Evolutionary conservation across 179 eudicot species (phyloP).

Genomic region (Pouteria campechiana): DNA sequence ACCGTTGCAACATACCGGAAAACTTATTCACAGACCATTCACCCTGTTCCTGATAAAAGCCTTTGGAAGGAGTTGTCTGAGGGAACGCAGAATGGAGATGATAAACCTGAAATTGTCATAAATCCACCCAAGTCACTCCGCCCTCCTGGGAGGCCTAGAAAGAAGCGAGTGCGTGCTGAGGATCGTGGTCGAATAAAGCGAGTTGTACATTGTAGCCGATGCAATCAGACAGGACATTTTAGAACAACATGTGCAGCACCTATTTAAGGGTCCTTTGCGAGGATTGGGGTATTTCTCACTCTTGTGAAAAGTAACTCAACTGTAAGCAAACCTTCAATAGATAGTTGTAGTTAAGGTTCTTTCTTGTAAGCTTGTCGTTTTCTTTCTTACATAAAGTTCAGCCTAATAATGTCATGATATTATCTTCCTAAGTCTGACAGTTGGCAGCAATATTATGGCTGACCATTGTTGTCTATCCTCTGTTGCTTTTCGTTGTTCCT

Average conservation of each 20-base stretch:
- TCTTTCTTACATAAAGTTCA: too few relatives aligned
- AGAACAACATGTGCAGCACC: conserved; percentile 81
- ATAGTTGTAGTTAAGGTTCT: too few relatives aligned
- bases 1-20: conserved; percentile 63
- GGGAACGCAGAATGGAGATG: conserved; percentile 11
- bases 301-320: too few relatives aligned
- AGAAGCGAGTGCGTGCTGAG: conserved; percentile 42
- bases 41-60: conserved; percentile 66
- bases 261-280: too few relatives aligned
- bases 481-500: too few relatives aligned
- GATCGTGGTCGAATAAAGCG: conserved; percentile 51
- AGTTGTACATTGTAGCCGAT: conserved; percentile 73
- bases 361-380: too few relatives aligned
- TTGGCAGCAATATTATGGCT: too few relatives aligned
- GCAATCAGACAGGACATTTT: conserved; percentile 81
- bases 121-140: conserved; percentile 38
- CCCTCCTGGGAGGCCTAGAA: conserved; percentile 38
- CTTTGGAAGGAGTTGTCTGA: conserved; percentile 45
- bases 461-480: too few relatives aligned
- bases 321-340: too few relatives aligned
- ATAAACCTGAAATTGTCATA: conserved; percentile 15
- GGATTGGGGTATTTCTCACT: too few relatives aligned
- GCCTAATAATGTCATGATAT: too few relatives aligned
- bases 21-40: conserved; percentile 62
- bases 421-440: too few relatives aligned